Base-by-base conservation (phyloP, 441 rosid species). In the Populus hybrid region DNA sequence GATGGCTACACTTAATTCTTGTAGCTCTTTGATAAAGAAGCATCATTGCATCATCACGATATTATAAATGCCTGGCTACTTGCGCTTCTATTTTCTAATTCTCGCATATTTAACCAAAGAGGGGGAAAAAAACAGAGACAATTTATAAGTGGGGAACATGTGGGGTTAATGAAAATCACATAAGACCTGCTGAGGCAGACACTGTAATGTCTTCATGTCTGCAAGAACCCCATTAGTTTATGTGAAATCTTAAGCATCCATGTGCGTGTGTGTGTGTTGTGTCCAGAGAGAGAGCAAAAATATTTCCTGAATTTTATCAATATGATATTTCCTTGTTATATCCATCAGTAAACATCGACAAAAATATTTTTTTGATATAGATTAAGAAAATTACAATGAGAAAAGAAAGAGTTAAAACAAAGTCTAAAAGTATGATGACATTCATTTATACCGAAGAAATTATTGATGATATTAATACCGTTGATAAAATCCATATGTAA, bases 121-220 rank as follows among this genome's bases (percentile, higher is more conserved):
- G 10, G 10, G 24, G 23, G 1, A 7, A 63, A 24, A 23, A 34
- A 14, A 54, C 36, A 34, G 36, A 34, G 36, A 34, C 36, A 36
- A 59, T 20, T 61, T 35, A 34, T 6, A 34, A 72, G 84, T 68
- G 86, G 83, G 78, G 50, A 40, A 82, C 87, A 84, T 59, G 87
- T 84, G 83, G 87, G 87, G 85, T 57, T 82, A 18, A 54, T 76
- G 83, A 84, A 79, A 75, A 77, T 69, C 73, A 80, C 83, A 28
- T n/a, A 57, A 34, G 74, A 80, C 61, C 81, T 46, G 73, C 76
- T 46, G 59, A 69, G 79, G 78, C 74, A 77, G 79, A 78, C 83
- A 84, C 72, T 8, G 34, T n/a, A 50, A n/a, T 65, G 80, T 75
- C 67, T 71, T 59, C 64, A 40, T 79, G 77, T 74, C 70, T 38